Conservation (phyloP, 495 filamentous ascomycete species). For the Xylona heveae region DNA sequence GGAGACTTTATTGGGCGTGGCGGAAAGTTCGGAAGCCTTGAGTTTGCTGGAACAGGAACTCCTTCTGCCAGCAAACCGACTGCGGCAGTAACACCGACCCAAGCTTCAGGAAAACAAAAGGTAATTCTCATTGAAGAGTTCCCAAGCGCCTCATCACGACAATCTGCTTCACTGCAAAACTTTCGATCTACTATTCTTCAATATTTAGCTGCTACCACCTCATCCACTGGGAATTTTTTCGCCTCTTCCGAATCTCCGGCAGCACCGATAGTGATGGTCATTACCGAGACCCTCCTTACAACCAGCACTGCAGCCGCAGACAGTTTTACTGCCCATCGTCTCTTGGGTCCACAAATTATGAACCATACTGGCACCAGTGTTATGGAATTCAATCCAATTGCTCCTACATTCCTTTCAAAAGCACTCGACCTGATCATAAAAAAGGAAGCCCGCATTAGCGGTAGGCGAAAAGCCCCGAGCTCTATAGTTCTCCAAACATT, state of each 20-base stretch:
- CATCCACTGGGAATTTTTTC: slow-evolving; percentile 13
- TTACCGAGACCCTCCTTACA: slow-evolving; percentile 69
- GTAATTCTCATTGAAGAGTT: slow-evolving; percentile 88
- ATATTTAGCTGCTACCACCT: slow-evolving; percentile 42
- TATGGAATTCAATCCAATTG: slow-evolving; percentile 84
- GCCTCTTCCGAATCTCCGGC: slow-evolving; percentile 15
- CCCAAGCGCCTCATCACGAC: slow-evolving; percentile 55
- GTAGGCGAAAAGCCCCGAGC: slow-evolving; percentile 42
- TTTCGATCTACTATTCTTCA: slow-evolving; percentile 58
- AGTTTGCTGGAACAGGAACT: slow-evolving; percentile 28
- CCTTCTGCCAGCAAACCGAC: too few species aligned
- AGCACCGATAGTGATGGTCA: slow-evolving; percentile 66
- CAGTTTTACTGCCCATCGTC: slow-evolving; percentile 71
- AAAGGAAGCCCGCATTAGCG: slow-evolving; percentile 57
- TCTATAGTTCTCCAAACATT: slow-evolving; percentile 51
- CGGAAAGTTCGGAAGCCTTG: slow-evolving; percentile 56
- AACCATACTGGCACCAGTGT: slow-evolving; percentile 51
- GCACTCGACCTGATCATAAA: slow-evolving; percentile 58
- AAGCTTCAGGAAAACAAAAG: slow-evolving; percentile 17
- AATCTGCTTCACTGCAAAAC: slow-evolving; percentile 39
- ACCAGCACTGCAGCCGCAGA: slow-evolving; percentile 57
- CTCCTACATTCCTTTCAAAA: slow-evolving; percentile 66
- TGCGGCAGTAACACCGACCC: slow-evolving; percentile 13
- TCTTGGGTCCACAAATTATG: slow-evolving; percentile 69
- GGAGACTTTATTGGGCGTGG: slow-evolving; percentile 74